Conservation (phyloP, 345 rosid genomes). For the Ceriops decandra region DNA sequence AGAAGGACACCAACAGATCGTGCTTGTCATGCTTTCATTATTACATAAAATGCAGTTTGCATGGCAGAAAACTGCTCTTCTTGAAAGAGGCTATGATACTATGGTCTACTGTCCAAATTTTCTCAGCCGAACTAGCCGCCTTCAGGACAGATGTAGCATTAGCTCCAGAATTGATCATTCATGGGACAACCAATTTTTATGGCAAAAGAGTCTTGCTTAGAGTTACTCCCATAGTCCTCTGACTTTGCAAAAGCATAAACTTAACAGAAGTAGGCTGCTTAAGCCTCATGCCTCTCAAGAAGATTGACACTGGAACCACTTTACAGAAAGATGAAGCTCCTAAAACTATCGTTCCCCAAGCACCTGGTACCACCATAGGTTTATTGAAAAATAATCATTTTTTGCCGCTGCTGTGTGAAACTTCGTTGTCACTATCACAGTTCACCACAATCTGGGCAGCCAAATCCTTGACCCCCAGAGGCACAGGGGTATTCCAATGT, state of each 20-base stretch:
- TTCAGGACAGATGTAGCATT: constrained; percentile 56
- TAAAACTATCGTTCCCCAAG: constrained; percentile 63
- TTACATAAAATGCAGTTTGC: too few relatives aligned
- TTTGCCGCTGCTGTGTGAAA: constrained; percentile 31
- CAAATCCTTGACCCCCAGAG: too few relatives aligned
- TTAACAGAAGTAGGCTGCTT: constrained; percentile 55
- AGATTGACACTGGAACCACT: too few relatives aligned
- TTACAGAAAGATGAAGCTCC: constrained; percentile 28
- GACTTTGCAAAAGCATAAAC: constrained; percentile 57
- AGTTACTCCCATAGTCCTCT: constrained; percentile 56
- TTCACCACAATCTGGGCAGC: too few relatives aligned
- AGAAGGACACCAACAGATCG: too few relatives aligned
- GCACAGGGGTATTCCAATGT: too few relatives aligned
- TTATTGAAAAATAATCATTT: constrained; percentile 48
- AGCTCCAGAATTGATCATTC: constrained; percentile 58
- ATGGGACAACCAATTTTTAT: constrained; percentile 61
- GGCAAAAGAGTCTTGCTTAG: constrained; percentile 52
- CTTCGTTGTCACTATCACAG: constrained; percentile 21
- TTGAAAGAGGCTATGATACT: too few relatives aligned
- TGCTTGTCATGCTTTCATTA: too few relatives aligned
- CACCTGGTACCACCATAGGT: constrained; percentile 50
- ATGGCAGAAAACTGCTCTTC: too few relatives aligned
- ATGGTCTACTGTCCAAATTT: too few relatives aligned
- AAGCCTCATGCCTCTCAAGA: too few relatives aligned
- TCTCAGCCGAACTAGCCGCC: constrained; percentile 29